A percentile compares a stretch with the other conserved stretches of the same genome.
phyloP scores from a whole-genome alignment of 176 grass and related monocot species.

The maize (Zea mays) region DNA sequence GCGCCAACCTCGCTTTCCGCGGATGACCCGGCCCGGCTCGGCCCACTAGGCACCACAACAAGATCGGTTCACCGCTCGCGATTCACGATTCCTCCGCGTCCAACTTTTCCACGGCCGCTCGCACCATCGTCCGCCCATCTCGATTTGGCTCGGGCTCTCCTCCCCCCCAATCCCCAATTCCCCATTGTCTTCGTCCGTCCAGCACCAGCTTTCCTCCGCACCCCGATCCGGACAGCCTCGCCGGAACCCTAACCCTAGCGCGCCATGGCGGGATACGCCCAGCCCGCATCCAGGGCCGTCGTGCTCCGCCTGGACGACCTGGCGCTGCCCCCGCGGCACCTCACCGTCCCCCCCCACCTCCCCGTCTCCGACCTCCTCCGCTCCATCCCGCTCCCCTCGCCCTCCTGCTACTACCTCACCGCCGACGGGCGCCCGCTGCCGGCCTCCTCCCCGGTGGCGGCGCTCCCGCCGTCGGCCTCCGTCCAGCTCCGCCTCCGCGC shows the following conservation, averaged over 20 bases:
- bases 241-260: slow-evolving; percentile 51
- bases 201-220: too few species aligned
- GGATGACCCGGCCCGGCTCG: not conserved
- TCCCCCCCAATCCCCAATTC: too few species aligned
- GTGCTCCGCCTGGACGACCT: slow-evolving; percentile 55
- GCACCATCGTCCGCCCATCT: not conserved
- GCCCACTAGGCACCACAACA: not conserved
- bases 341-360: slow-evolving; percentile 45
- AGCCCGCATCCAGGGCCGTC: slow-evolving; percentile 4
- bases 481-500: slow-evolving; percentile 55
- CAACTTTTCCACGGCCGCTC: not conserved
- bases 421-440: slow-evolving; percentile 52
- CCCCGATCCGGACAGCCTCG: slow-evolving; percentile 13
- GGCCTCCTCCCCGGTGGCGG: slow-evolving; percentile 20
- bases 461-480: slow-evolving; percentile 38
- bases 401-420: slow-evolving; percentile 66
- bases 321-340: slow-evolving; percentile 43
- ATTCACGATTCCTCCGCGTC: not conserved
- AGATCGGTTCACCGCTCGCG: not conserved
- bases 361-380: slow-evolving; percentile 56
- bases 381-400: slow-evolving; percentile 33
- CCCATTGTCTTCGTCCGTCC: not conserved
- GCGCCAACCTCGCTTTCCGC: not conserved
- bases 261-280: slow-evolving; percentile 2
- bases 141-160: not conserved